A percentile compares a stretch with the other conserved stretches of the same genome.
These are phyloP conservation scores for Blastobotrys peoriensis DNA, from an alignment of 805 yeast species.

Conservation along the genomic window DNA sequence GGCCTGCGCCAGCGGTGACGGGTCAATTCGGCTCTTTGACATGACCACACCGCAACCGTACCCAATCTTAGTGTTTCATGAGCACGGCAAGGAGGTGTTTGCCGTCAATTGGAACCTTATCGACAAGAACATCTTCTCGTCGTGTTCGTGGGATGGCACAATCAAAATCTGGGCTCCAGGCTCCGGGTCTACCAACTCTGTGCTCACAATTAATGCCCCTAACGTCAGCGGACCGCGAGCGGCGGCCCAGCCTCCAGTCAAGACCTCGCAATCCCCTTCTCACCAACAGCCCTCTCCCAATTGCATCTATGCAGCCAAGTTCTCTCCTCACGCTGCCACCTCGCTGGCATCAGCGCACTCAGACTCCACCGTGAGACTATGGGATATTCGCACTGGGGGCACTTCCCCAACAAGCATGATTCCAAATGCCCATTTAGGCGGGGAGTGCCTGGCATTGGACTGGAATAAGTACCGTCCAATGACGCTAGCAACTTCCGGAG, in stretches of 20 bases:
- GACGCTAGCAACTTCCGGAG: constrained; percentile 84
- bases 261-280: constrained; percentile 24
- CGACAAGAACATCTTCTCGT: constrained; percentile 60
- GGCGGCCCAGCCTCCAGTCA: constrained; percentile 19
- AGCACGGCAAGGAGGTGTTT: constrained; percentile 72
- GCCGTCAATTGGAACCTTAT: constrained; percentile 68
- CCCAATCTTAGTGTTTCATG: constrained; percentile 38
- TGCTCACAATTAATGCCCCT: constrained; percentile 14
- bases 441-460: constrained; percentile 76
- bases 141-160: constrained; percentile 90
- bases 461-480: constrained; percentile 85
- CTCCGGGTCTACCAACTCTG: constrained; percentile 13
- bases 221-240: constrained; percentile 15
- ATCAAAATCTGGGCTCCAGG: constrained; percentile 44
- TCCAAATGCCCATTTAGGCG: constrained; percentile 63
- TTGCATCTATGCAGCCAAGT: constrained; percentile 74
- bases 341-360: constrained; percentile 66
- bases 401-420: constrained; percentile 35
- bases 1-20: constrained; percentile 83
- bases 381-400: constrained; percentile 59
- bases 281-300: constrained; percentile 28
- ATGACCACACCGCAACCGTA: constrained; percentile 32
- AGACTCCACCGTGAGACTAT: constrained; percentile 65
- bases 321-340: constrained; percentile 79
- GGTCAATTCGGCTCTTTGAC: constrained; percentile 78